Percentiles rank a stretch among this genome's conserved stretches.
Conservation (phyloP, 1,284 basidiomycete species). For the Neonothopanus nambi region DNA sequence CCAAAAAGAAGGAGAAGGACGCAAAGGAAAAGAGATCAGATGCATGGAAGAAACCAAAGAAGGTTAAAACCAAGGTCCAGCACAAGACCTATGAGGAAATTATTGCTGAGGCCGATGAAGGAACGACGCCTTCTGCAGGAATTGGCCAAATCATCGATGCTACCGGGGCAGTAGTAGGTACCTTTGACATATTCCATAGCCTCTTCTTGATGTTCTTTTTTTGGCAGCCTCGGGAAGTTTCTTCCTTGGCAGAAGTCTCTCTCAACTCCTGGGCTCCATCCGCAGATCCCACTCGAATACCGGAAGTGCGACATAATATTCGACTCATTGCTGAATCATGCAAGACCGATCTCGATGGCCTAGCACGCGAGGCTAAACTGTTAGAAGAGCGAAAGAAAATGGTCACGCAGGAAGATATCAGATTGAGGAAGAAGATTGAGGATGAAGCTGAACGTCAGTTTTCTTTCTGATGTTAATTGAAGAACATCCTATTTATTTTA, state of each 20-base stretch:
- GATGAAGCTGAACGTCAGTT: constrained; percentile 74
- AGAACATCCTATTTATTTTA: constrained; percentile 15
- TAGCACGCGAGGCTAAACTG: constrained; percentile 87
- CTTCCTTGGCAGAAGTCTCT: constrained; percentile 79
- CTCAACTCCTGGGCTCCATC: constrained; percentile 83
- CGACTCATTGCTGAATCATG: constrained; percentile 83
- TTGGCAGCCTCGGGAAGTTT: constrained; percentile 79
- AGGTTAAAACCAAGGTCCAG: constrained; percentile 80
- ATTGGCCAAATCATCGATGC: constrained; percentile 91
- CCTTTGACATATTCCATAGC: constrained; percentile 3
- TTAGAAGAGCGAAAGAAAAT: constrained; percentile 80
- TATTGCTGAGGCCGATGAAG: constrained; percentile 77
- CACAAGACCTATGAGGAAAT: constrained; percentile 97
- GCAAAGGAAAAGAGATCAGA: constrained; percentile 65
- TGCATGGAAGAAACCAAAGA: constrained; percentile 81
- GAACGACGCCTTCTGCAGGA: constrained; percentile 48
- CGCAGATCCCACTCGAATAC: constrained; percentile 82
- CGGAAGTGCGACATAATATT: constrained; percentile 95
- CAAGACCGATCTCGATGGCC: constrained; percentile 80
- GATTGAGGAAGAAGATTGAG: constrained; percentile 66
- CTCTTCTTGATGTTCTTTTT: constrained; percentile 15
- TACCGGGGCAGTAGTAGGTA: constrained; percentile 83
- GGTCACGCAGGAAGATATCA: constrained; percentile 69
- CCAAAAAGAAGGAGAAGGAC: constrained; percentile 52
- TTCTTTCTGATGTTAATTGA: background rate